Evolutionary conservation across 2,329 filamentous ascomycete species (phyloP), one percentile per base, ranked within the genome.

Genomic region (Thielaviopsis populi): DNA sequence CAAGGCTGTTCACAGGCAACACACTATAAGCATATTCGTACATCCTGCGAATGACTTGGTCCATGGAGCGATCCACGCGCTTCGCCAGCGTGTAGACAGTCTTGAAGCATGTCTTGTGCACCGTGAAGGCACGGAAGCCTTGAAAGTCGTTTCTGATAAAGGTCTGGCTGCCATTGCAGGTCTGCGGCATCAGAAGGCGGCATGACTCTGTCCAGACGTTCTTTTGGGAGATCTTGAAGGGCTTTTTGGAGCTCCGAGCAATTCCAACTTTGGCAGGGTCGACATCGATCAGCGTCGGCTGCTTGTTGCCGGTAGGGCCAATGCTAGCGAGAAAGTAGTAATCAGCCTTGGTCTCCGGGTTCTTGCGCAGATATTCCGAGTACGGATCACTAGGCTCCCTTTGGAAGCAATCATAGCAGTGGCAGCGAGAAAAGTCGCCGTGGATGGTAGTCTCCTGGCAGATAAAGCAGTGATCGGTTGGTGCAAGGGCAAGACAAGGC

Each of bases 81-180:
- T 61, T 46, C 4, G 59, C 27, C 41, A 61, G 22, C 6, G 41
- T 46, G 42, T 46, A 11, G 24, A 61, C 40, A 6, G 59, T 48
- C 8, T 61, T 46, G 19, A 61, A 46, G 22, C 59, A 61, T n/a
- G 59, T 61, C 41, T 61, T 61, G 17, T 61, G 40, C 13, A 46
- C 59, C 10, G 59, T 61, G 17, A 46, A 61, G 8, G 41, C 40
- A 13, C 59, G 40, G 4, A 17, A 56, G 8, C 27, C 50, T 2
- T 56, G 50, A 2, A 17, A 33, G 3, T 10, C 13, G 50, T 56
- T 56, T 17, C 50, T 8, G 15, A 56, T 3, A 2, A 56, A 17
- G 50, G 50, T 56, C 27, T 56, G 50, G 15, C 50, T 33, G 8
- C 50, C 27, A 13, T 56, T 56, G 24, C 27, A 17, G 50, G 50